Evolutionary conservation across 176 grass and related monocot genomes (phyloP).

Genomic region (Cymbopogon citratus): DNA sequence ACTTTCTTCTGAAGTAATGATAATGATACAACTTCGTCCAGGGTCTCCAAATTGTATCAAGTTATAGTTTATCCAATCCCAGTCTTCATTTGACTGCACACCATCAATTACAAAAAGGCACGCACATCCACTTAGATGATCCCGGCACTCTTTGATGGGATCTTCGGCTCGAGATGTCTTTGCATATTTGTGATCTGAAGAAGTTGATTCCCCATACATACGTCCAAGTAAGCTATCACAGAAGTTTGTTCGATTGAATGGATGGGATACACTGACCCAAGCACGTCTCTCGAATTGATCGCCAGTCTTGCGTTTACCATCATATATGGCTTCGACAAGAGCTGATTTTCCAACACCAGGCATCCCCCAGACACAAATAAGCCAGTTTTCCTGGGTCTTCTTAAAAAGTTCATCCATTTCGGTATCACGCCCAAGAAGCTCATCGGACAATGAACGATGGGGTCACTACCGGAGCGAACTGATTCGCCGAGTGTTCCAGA

Average conservation of each 20-base stretch:
- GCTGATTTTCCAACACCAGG: neutral
- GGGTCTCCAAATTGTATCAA: neutral
- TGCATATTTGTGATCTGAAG: neutral
- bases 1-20: neutral
- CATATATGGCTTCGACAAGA: too few species aligned
- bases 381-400: too few species aligned
- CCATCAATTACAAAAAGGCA: neutral
- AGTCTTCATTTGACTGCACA: neutral
- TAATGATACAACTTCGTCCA: neutral
- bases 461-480: too few species aligned
- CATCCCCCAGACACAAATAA: neutral
- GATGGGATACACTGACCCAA: neutral
- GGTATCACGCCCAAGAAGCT: too few species aligned
- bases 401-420: too few species aligned
- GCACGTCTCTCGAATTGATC: neutral
- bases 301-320: accelerated
- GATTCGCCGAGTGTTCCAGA: too few species aligned
- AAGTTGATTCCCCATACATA: too few species aligned
- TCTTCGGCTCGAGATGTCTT: neutral
- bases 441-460: too few species aligned
- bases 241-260: neutral
- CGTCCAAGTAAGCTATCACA: neutral
- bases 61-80: neutral
- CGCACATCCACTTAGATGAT: neutral
- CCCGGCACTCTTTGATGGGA: neutral